Evolutionary conservation across 1,284 basidiomycete species (phyloP), one percentile per base, ranked within the genome.

Genomic region (Irpex rosettiformis): DNA sequence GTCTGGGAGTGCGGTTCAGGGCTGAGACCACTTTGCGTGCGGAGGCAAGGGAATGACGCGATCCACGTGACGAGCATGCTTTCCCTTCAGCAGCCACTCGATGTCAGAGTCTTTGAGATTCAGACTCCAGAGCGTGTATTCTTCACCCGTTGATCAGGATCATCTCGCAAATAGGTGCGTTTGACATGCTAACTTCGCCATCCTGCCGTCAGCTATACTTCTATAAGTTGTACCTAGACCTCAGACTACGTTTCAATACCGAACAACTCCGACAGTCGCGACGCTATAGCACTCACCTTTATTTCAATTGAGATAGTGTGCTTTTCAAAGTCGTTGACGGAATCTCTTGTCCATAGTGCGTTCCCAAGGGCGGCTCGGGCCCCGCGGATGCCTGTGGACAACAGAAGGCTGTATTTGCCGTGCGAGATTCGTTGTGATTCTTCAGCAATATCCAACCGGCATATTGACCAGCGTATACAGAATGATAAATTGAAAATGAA

Each of bases 31-130:
- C 10, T 24, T 62, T 54, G 61, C 66, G 65, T 45, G 45, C 63
- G 40, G 55, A 52, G 59, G 55, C 60, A 57, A 37, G 10, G 30
- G 40, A 43, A 66, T 68, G 58, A 61, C 65, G 66, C 60, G 64
- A 28, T 43, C n/a, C 62, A 62, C 59, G 62, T 62, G 61, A 65
- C 43, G 16, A 22, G 43, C 22, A 18, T 18, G 22, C 22, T 47
- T 24, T 18, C 43, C 33, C 11, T n/a, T 40, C 33, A 40, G 33
- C 33, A 11, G n/a, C n/a, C n/a, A n/a, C n/a, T n/a, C n/a, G n/a
- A n/a, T n/a, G n/a, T n/a, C n/a, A n/a, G n/a, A n/a, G n/a, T n/a
- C n/a, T n/a, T n/a, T n/a, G n/a, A 40, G n/a, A 47, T 21, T 47
- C 45, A 47, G 5, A 47, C 16, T 21, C 24, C 16, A 47, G 45